Evolutionary conservation across 306 rosid species (phyloP), one percentile per base, ranked within the genome.

Genomic region (Sphenostylis stenocarpa): DNA sequence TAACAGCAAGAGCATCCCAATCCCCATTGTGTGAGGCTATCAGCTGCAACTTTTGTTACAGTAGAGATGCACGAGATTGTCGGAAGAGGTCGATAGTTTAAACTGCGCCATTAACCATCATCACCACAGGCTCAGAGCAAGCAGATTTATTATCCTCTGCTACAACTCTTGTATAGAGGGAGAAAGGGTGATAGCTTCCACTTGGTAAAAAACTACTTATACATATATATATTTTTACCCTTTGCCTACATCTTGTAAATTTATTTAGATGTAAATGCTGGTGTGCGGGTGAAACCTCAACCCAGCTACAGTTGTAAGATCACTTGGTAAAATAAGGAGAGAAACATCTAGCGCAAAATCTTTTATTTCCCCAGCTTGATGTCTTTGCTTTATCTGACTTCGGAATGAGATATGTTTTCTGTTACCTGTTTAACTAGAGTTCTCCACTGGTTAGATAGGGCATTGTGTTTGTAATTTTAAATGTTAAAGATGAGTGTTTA

Each of bases 271-370:
- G 88, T 76, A 53, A 77, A 79, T 83, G 91, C 87, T 82, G 88
- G 87, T 45, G 68, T 58, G 72, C 41, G 64, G 87, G 88, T 83
- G 28, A 86, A 86, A 83, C 86, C 80, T 84, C 72, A 56, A 75
- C 75, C 89, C 85, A 24, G 90, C 88, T 68, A 65, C 75, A 79
- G 84, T 82, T 87, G 89, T 86, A 88, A 76, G 79, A 74, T 83
- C 28, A 48, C 57, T 63, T 70, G 71, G 73, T 72, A 58, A 75
- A 81, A 80, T 82, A 78, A 82, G 72, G 70, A 75, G 82, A 48
- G 55, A 76, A 62, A 63, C 72, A 72, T 76, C 57, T 62, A 51
- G 62, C 15, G 15, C 65, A 52, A 51, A 20, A 52, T 67, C 17
- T 72, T 56, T 75, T 70, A 72, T 55, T 38, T 38, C 29, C 16